Evolutionary conservation across 345 rosid species (phyloP), one percentile per base, ranked within the genome.

Genomic region (Kandelia obovata): DNA sequence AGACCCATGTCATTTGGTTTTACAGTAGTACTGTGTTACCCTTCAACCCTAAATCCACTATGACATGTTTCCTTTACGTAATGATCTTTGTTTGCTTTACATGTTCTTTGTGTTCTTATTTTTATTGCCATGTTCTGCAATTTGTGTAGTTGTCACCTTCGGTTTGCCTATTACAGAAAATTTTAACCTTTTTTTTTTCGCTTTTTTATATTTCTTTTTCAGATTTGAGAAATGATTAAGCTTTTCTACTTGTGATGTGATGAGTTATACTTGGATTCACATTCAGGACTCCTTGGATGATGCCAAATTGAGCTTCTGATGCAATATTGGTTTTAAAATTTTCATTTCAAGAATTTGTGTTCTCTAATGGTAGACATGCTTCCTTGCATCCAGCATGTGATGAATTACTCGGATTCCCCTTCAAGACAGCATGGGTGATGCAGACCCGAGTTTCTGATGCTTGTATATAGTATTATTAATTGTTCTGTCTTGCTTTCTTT

Each of bases 331-430:
- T 65, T 13, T 23, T 3, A 9, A 21, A 3, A 4, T 16, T 0
- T 8, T 11, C 30, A 13, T 34, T 49, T 64, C 16, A 5, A 8
- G 8, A 43, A n/a, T 25, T 9, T 31, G 4, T 31, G 0, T 25
- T 1, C n/a, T 32, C 17, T 43, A 17, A 6, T 32, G 34, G 0
- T 26, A 4, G 2, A n/a, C 6, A 3, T 23, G 32, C 34, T 28
- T 28, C 27, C 16, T 11, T 9, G 16, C 7, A 43, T 53, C 52
- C 49, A 19, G 84, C 88, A 83, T 58, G 46, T 81, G 92, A 84
- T 47, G 91, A 86, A 6, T 10, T 76, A 72, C 87, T 84, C 79
- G 88, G 92, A 84, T 87, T 89, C 87, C 91, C 88, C 89, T 87
- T 84, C 87, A 76, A 80, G 83, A 72, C 85, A 59, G 66, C 23